Evolutionary conservation across 768 basidiomycete species (phyloP).

Genomic region (Lenzites betulinus): DNA sequence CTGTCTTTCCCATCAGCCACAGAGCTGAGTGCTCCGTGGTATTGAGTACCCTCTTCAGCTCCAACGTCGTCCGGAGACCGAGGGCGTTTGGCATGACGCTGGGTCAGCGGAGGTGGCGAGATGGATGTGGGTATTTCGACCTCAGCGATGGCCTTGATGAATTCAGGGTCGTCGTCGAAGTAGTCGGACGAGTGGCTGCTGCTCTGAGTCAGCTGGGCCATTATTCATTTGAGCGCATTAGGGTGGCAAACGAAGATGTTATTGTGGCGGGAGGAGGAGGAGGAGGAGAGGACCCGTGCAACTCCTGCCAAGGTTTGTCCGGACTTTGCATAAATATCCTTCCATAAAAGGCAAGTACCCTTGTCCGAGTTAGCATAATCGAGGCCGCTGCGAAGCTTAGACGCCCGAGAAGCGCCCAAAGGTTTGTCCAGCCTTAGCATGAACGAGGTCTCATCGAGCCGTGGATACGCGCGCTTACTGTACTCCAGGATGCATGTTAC

Average conservation of each 20-base stretch:
- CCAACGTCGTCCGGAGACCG: constrained; percentile 39
- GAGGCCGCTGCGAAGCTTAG: too few relatives aligned
- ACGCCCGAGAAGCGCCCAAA: too few relatives aligned
- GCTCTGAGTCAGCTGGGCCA: constrained; percentile 15
- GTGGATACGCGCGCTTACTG: too few relatives aligned
- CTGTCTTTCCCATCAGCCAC: constrained; percentile 11
- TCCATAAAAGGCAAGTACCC: too few relatives aligned
- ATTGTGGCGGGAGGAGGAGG: too few relatives aligned
- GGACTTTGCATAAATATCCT: too few relatives aligned
- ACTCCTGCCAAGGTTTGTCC: too few relatives aligned
- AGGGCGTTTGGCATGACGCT: constrained; percentile 45
- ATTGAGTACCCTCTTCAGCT: constrained; percentile 23
- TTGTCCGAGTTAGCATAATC: too few relatives aligned
- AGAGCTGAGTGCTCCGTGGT: constrained; percentile 13
- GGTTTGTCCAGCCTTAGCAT: too few relatives aligned
- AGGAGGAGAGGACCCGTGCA: too few relatives aligned
- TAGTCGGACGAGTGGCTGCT: constrained; percentile 51
- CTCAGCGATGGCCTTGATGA: constrained; percentile 49
- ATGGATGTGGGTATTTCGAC: constrained; percentile 36
- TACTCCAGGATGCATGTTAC: too few relatives aligned
- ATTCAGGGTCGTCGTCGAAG: constrained; percentile 56
- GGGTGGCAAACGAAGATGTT: not conserved
- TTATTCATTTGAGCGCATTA: not conserved
- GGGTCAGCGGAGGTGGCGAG: constrained; percentile 36
- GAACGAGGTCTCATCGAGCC: too few relatives aligned